phyloP scores from a whole-genome alignment of 768 basidiomycete species.

The Dentipellis fragilis region DNA sequence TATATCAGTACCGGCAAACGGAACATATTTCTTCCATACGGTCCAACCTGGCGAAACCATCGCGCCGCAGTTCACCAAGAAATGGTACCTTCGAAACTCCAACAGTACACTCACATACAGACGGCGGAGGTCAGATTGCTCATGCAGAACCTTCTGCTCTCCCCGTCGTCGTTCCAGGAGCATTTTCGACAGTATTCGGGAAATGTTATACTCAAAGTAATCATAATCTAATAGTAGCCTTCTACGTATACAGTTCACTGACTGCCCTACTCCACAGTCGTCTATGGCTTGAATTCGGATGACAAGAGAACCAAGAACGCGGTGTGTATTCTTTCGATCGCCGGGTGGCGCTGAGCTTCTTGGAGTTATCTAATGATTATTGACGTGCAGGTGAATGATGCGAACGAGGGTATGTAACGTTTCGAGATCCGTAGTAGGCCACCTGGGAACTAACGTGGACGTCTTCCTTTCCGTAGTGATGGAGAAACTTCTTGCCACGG shows the following conservation, averaged over 20 bases:
- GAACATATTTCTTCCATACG: not conserved
- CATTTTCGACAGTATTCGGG: not conserved
- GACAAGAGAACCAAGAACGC: too few relatives aligned
- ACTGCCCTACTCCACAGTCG: not conserved
- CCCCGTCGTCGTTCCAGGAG: not conserved
- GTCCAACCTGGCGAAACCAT: not conserved
- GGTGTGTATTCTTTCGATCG: too few relatives aligned
- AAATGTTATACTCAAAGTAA: not conserved
- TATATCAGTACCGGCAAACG: not conserved
- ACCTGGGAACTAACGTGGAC: not conserved
- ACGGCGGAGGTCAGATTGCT: not conserved
- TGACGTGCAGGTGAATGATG: too few relatives aligned
- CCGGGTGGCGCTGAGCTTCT: too few relatives aligned
- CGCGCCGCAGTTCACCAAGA: not conserved
- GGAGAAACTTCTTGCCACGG: not conserved
- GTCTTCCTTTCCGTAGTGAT: not conserved
- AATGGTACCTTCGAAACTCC: not conserved
- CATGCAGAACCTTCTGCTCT: not conserved
- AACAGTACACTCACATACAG: not conserved
- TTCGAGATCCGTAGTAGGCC: too few relatives aligned
- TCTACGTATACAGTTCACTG: not conserved
- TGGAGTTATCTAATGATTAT: too few relatives aligned
- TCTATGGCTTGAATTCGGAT: not conserved
- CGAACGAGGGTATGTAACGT: too few relatives aligned
- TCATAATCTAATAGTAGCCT: not conserved